Evolutionary conservation across 2,329 filamentous ascomycete species (phyloP).

Genomic region (Akanthomyces lecanii): DNA sequence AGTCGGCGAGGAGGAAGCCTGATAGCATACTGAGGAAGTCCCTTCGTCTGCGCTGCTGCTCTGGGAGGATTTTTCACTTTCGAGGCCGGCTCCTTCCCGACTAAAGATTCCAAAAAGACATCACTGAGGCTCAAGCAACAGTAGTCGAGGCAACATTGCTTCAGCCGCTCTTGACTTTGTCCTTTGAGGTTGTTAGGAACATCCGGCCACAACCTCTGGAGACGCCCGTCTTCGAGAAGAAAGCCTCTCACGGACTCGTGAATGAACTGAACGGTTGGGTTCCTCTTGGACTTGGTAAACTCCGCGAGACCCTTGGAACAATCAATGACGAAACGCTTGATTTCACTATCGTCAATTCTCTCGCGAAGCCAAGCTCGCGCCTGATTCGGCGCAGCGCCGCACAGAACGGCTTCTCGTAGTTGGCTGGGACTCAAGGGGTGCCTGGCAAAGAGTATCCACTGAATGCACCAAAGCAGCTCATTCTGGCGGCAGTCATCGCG

Average conservation of each 20-base stretch:
- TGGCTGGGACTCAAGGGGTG: conserved; percentile 39
- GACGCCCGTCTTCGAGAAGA: conserved; percentile 33
- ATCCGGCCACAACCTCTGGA: conserved; percentile 18
- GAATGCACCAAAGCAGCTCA: conserved; percentile 42
- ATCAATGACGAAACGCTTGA: conserved; percentile 32
- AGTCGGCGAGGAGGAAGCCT: too few relatives aligned
- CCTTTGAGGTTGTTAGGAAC: not conserved
- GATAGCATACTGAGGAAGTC: too few relatives aligned
- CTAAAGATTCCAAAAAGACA: too few relatives aligned
- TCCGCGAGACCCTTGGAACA: conserved; percentile 45
- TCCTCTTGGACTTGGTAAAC: conserved; percentile 24
- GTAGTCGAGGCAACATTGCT: conserved; percentile 16
- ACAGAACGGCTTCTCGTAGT: conserved; percentile 33
- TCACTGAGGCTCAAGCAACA: too few relatives aligned
- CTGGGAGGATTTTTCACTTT: not conserved
- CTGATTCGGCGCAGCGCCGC: not conserved
- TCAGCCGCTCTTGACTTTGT: conserved; percentile 19
- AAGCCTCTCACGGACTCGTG: conserved; percentile 49
- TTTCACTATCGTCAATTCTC: conserved; percentile 22
- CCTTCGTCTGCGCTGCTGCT: too few relatives aligned
- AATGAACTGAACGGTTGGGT: conserved; percentile 38
- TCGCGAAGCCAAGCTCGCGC: conserved; percentile 12
- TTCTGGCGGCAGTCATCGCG: conserved; percentile 41
- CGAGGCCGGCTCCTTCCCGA: too few relatives aligned
- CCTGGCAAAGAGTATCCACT: conserved; percentile 49